phyloP scores from a whole-genome alignment of 2,329 filamentous ascomycete genomes.

The Alternaria burnsii region DNA sequence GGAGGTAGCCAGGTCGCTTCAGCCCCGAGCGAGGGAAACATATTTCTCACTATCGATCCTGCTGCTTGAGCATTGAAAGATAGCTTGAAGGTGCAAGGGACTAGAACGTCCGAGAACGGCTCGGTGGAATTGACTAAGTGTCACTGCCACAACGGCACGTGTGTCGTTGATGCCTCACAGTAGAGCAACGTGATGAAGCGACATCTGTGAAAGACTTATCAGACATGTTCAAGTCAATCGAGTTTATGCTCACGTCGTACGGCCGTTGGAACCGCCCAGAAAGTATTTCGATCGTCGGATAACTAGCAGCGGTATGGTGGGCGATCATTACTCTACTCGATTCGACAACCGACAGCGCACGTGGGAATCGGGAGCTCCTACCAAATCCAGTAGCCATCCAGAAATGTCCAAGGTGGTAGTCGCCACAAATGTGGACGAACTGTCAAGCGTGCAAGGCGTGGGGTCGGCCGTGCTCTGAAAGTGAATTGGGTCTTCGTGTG shows the following conservation, averaged over 20 bases:
- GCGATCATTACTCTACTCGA: slow-evolving; percentile 14
- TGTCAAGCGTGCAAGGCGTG: slow-evolving; percentile 13
- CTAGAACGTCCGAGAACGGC: background rate
- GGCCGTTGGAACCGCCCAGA: background rate
- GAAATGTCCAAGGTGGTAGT: slow-evolving; percentile 30
- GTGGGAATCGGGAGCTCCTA: slow-evolving; percentile 20
- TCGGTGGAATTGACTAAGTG: background rate
- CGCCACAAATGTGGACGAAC: slow-evolving; percentile 15
- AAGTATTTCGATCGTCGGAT: background rate
- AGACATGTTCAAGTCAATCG: background rate
- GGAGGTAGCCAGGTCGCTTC: slow-evolving; percentile 35
- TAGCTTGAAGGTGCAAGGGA: background rate
- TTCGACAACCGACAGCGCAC: slow-evolving; percentile 6
- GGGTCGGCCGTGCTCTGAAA: slow-evolving; percentile 12
- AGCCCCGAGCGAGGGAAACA: slow-evolving; percentile 27
- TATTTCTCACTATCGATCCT: slow-evolving; percentile 31
- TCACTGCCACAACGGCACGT: background rate
- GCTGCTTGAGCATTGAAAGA: background rate
- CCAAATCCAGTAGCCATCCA: slow-evolving; percentile 30
- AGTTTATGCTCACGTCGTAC: background rate
- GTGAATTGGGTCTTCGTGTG: slow-evolving; percentile 17
- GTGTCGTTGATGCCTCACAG: background rate
- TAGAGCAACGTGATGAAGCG: background rate
- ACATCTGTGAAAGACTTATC: background rate
- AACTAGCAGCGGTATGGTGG: background rate